A percentile compares a stretch with the other conserved stretches of the same genome.
Evolutionary conservation across 306 rosid species (phyloP).

Genomic region (Notholithocarpus densiflorus): DNA sequence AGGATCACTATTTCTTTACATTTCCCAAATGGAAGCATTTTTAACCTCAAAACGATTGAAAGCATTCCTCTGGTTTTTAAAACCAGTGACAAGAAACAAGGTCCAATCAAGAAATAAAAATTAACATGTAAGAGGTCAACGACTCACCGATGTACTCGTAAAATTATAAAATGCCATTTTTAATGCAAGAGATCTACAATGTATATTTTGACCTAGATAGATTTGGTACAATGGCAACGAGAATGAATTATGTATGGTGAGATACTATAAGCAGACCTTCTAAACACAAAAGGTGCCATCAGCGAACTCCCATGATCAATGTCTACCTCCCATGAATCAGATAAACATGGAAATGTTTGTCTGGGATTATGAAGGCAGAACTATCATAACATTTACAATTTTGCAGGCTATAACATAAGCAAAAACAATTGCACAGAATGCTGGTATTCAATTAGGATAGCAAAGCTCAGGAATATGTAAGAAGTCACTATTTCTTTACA

Average conservation of each 20-base stretch:
- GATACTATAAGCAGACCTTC: conserved; percentile 39
- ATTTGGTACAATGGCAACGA: background rate
- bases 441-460: background rate
- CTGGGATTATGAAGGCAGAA: conserved; percentile 47
- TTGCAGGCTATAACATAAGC: background rate
- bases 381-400: background rate
- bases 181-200: background rate
- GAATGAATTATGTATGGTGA: conserved; percentile 8
- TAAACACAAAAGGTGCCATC: conserved; percentile 36
- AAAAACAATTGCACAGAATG: background rate
- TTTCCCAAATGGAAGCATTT: background rate
- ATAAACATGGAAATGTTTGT: conserved; percentile 22
- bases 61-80: background rate
- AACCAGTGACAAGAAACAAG: background rate
- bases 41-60: background rate
- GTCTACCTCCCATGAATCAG: conserved; percentile 53
- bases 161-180: background rate
- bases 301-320: conserved; percentile 29
- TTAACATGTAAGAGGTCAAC: background rate
- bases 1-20: background rate
- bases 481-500: background rate
- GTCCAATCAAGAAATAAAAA: background rate
- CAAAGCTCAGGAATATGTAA: too few relatives aligned
- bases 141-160: background rate
- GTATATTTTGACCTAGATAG: background rate